Evolutionary conservation across 108 stramenopile genomes (phyloP).

Genomic region (Cyclotella sp.): DNA sequence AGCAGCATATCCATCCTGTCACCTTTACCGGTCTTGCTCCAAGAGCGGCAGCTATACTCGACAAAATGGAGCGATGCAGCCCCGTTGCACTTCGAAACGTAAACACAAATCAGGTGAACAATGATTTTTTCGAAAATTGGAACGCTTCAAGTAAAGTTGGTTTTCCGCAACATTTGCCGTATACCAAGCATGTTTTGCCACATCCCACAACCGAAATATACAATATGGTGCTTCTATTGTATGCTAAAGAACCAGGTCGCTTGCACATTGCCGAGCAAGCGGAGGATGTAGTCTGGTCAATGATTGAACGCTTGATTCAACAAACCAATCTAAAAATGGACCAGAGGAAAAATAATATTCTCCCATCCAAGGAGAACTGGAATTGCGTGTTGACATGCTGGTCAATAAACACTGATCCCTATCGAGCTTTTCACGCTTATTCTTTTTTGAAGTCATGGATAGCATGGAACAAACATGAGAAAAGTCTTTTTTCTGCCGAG

Average conservation of each 20-base stretch:
- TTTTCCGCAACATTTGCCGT: background rate
- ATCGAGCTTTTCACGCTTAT: conserved; percentile 37
- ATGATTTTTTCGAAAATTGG: background rate
- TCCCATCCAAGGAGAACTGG: conserved; percentile 40
- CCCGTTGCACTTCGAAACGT: conserved; percentile 20
- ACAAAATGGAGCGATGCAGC: conserved; percentile 40
- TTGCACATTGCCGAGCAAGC: conserved; percentile 30
- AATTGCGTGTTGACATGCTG: conserved; percentile 48
- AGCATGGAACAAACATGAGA: conserved; percentile 20
- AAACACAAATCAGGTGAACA: background rate
- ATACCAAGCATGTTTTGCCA: conserved; percentile 21
- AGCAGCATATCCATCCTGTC: conserved; percentile 2
- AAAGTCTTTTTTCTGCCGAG: background rate
- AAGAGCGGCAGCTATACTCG: conserved; percentile 37
- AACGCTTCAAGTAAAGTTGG: background rate
- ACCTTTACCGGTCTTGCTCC: conserved; percentile 33
- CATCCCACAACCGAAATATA: conserved; percentile 33
- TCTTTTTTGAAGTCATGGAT: conserved; percentile 32
- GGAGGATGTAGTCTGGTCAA: conserved; percentile 47
- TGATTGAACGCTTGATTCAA: conserved; percentile 28
- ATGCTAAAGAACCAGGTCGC: conserved; percentile 34
- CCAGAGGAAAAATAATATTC: background rate
- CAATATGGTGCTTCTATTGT: conserved; percentile 37
- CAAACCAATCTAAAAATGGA: background rate
- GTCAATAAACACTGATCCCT: conserved; percentile 37